Evolutionary conservation across 2,329 filamentous ascomycete species (phyloP), one percentile per base, ranked within the genome.

Genomic region (Ceratocystis cacaofunesta): DNA sequence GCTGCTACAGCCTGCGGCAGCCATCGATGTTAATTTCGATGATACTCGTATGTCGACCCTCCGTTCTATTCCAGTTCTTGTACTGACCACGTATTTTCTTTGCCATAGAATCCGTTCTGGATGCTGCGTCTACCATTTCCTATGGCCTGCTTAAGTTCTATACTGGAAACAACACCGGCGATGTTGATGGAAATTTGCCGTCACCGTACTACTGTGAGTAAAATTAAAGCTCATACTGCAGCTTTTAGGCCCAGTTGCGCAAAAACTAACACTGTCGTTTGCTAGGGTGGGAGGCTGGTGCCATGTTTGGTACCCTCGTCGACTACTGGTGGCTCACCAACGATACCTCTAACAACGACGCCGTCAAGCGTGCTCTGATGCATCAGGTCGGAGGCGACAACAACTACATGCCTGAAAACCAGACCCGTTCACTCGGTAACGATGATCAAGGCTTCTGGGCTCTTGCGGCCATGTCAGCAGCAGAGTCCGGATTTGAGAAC

Each of bases 371-470:
- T 71, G 85, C 80, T 1, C 71, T 89, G 70, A 70, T 83, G 6
- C 82, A 85, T 70, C 86, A 88, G 72, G 79, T 77, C 43, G 82
- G 84, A 48, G 74, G 79, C n/a, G 78, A 83, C 68, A 71, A 73
- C 12, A 82, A 88, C 72, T 88, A 80, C 72, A 86, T 87, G 84
- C 86, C 86, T 2, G 71, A 73, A n/a, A 87, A 86, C 73, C 84
- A 86, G 73, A 85, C 83, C 5, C 74, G 77, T 61, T 80, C 79
- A 1, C 74, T 81, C 68, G 86, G 86, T 69, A 90, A 89, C 74
- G 87, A 90, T 69, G 87, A 90, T 70, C 87, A 90, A 73, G 86
- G 88, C 5, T 92, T 94, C 75, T 95, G 90, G 90, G 88, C 83
- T n/a, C 81, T 94, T 78, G 84, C 89, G 0, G 88, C 86, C 68